Evolutionary conservation across 31 red algal genomes (phyloP).

Genomic region (Pterothamnion heteromorphum): DNA sequence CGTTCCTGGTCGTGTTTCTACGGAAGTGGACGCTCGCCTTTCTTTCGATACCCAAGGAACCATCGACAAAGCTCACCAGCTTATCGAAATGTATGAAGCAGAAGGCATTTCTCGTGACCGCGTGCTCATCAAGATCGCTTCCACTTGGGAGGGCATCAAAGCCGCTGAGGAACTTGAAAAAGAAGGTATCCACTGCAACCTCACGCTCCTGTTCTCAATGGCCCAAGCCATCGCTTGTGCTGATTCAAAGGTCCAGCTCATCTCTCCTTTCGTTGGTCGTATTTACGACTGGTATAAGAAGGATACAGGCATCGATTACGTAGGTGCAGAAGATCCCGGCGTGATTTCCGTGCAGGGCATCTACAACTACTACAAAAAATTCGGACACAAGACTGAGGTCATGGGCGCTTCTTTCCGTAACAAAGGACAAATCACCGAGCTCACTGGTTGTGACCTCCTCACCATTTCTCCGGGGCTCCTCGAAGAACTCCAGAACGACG

Average conservation of each 20-base stretch:
- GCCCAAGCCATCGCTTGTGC: conserved; percentile 62
- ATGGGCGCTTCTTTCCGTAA: conserved; percentile 82
- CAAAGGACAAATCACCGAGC: conserved; percentile 61
- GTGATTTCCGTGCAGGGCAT: conserved; percentile 57
- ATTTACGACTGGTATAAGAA: conserved; percentile 80
- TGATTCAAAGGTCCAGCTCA: conserved; percentile 60
- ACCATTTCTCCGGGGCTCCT: conserved; percentile 72
- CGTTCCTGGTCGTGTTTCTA: conserved; percentile 66
- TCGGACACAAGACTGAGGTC: conserved; percentile 59
- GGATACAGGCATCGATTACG: conserved; percentile 52
- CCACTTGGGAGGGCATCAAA: conserved; percentile 74
- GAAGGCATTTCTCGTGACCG: conserved; percentile 60
- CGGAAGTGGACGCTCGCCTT: conserved; percentile 80
- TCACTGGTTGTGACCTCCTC: conserved; percentile 80
- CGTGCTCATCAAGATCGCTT: conserved; percentile 76
- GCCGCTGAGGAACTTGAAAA: conserved; percentile 53
- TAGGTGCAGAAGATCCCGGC: conserved; percentile 61
- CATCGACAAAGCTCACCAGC: conserved; percentile 51
- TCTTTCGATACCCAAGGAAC: conserved; percentile 56
- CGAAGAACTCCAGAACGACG: conserved; percentile 39
- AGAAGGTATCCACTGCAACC: conserved; percentile 72
- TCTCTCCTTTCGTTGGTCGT: conserved; percentile 81
- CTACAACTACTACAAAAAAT: conserved; percentile 73
- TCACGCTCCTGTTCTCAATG: conserved; percentile 66
- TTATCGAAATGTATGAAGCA: conserved; percentile 69